Conservation (phyloP, 1,284 basidiomycete genomes). For the Sporisorium scitamineum region DNA sequence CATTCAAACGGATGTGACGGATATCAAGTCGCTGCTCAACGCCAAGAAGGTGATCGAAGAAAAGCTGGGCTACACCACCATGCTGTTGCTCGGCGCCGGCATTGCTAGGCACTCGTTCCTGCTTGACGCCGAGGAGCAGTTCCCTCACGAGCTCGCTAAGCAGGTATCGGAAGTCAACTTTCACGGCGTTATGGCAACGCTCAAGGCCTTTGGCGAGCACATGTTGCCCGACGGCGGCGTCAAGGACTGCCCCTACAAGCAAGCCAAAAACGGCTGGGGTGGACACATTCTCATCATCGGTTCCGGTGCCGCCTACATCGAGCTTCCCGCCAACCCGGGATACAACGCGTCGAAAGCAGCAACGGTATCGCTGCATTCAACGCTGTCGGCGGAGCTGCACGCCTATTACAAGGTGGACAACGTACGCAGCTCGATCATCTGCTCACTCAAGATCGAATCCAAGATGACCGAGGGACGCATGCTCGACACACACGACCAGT, state of each 20-base stretch:
- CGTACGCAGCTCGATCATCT: constrained; percentile 51
- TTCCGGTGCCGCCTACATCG: constrained; percentile 48
- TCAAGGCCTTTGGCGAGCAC: constrained; percentile 60
- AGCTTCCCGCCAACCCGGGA: constrained; percentile 50
- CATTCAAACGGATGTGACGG: constrained; percentile 53
- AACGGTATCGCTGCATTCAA: constrained; percentile 42
- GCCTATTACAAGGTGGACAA: constrained; percentile 54
- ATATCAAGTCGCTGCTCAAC: constrained; percentile 46
- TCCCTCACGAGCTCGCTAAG: constrained; percentile 39
- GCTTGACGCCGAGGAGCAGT: constrained; percentile 52
- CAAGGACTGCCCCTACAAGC: constrained; percentile 37
- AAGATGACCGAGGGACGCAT: constrained; percentile 59
- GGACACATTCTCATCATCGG: constrained; percentile 60
- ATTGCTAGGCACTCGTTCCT: constrained; percentile 52
- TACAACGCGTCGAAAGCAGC: constrained; percentile 60
- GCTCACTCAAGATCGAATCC: constrained; percentile 57
- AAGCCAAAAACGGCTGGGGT: constrained; percentile 52
- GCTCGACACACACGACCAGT: constrained; percentile 52
- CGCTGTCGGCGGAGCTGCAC: constrained; percentile 49
- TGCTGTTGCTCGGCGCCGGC: constrained; percentile 55
- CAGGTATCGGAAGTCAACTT: constrained; percentile 55
- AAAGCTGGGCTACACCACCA: constrained; percentile 50
- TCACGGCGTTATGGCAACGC: constrained; percentile 44
- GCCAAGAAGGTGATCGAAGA: constrained; percentile 44
- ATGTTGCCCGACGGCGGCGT: constrained; percentile 52